Base-by-base conservation (phyloP, 495 filamentous ascomycete genomes). In the Umbilicaria muhlenbergii region DNA sequence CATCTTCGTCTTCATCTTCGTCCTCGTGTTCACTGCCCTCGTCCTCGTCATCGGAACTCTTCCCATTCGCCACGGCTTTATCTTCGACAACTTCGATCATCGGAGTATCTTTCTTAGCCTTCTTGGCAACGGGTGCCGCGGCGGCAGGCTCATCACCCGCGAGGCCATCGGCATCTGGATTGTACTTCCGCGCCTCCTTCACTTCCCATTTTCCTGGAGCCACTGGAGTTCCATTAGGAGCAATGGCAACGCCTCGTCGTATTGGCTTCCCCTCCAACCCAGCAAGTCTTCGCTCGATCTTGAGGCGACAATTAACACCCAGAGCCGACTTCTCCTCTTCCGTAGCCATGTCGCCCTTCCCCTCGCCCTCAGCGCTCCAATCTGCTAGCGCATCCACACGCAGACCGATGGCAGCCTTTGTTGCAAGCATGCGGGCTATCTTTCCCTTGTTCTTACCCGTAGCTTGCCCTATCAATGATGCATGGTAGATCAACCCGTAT, bases 371-470 rank as follows among this genome's bases (percentile, higher is more conserved):
- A 11, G 63, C 64, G 53, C 73, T 73, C 74, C 81, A 84, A 39
- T 93, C 85, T 21, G 79, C 77, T 21, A 95, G 76, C 24, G 91
- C 81, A 65, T 99, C 91, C 32, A 92, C 83, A 65, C 91, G 86
- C 39, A 94, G 67, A 72, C 88, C 86, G 17, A 96, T 76, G 16
- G 91, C 82, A 11, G 91, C 77, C 68, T 94, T 96, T 50, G 88
- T 77, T 40, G 91, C 86, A 34, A 99, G 73, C 68, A 95, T 86
- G 64, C 91, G 81, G 12, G 91, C 91, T 58, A 99, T 94, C 70
- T 99, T 99, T 51, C 91, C 91, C 80, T 99, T 99, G 68, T 96
- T 96, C 66, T 80, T 83, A 49, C 92, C 91, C 19, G 83, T 89
- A 18, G 92, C 89, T 66, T 99, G 91, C 36, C 91, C 91, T 39